Evolutionary conservation across 1,284 basidiomycete genomes (phyloP).

Genomic region (Rhodotorula glutinis): DNA sequence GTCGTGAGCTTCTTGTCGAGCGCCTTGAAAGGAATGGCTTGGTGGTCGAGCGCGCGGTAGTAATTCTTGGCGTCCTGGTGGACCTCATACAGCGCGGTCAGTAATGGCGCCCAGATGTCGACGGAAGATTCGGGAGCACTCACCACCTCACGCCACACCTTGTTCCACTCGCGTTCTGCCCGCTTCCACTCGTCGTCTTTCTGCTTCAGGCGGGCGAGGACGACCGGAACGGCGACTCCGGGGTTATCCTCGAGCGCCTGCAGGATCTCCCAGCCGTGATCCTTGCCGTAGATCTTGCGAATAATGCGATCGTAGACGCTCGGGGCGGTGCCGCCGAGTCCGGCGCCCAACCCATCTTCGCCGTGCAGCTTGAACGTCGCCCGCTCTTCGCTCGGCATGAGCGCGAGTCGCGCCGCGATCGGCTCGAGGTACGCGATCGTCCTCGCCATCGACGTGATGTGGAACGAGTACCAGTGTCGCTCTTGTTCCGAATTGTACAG

Average conservation of each 20-base stretch:
- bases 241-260: constrained; percentile 91
- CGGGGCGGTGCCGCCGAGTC: constrained; percentile 83
- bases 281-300: constrained; percentile 91
- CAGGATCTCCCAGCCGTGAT: constrained; percentile 76
- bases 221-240: constrained; percentile 84
- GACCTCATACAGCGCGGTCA: too few relatives aligned
- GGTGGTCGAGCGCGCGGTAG: constrained; percentile 63
- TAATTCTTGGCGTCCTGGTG: constrained; percentile 39
- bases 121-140: too few relatives aligned
- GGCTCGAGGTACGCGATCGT: constrained; percentile 35
- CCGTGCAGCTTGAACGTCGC: constrained; percentile 66
- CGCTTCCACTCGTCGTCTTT: constrained; percentile 98
- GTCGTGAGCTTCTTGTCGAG: constrained; percentile 81
- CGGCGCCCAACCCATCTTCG: constrained; percentile 42
- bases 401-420: constrained; percentile 63
- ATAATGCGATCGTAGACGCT: constrained; percentile 88
- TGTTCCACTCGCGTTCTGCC: constrained; percentile 92
- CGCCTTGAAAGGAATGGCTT: constrained; percentile 89
- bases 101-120: neutral
- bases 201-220: constrained; percentile 82
- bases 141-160: constrained; percentile 92
- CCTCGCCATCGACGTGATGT: constrained; percentile 37
- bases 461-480: constrained; percentile 52
- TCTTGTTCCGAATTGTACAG: constrained; percentile 97
- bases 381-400: constrained; percentile 86